These are phyloP conservation scores for Starmerella geochares DNA, from an alignment of 805 yeast species.

Conservation along the genomic window DNA sequence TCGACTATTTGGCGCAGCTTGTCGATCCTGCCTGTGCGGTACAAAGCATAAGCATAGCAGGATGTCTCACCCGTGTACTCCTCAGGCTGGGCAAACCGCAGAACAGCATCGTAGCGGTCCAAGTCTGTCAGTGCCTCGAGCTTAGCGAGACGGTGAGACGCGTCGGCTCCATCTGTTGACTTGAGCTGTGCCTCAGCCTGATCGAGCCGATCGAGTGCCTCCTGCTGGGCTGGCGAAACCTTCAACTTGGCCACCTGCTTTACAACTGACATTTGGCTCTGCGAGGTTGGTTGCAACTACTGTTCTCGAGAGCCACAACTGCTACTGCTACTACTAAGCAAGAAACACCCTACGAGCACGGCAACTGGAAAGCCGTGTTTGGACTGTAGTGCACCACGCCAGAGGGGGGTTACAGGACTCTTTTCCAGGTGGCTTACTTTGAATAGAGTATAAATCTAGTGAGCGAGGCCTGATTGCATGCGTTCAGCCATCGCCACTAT, in stretches of 20 bases:
- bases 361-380: no score
- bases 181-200: slow-evolving; percentile 29
- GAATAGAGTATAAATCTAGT: no score
- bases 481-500: no score
- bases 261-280: slow-evolving; percentile 17
- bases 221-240: slow-evolving; percentile 22
- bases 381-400: no score
- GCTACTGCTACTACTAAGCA: not conserved
- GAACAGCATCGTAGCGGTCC: slow-evolving; percentile 46
- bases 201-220: slow-evolving; percentile 32
- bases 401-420: no score
- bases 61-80: slow-evolving; percentile 21
- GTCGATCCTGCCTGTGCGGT: slow-evolving; percentile 43
- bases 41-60: slow-evolving; percentile 51
- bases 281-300: not conserved
- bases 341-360: not conserved
- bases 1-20: slow-evolving; percentile 25
- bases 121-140: slow-evolving; percentile 50
- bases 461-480: no score
- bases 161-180: slow-evolving; percentile 26
- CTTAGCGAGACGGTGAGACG: slow-evolving; percentile 35
- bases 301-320: not conserved
- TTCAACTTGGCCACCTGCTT: slow-evolving; percentile 17
- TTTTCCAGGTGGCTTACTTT: no score
- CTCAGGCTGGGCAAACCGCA: slow-evolving; percentile 27